Percentiles rank a stretch among this genome's conserved stretches.
These are phyloP conservation scores for Xerocomus nothofagi DNA, from an alignment of 1,284 basidiomycete genomes.

Conservation along the genomic window DNA sequence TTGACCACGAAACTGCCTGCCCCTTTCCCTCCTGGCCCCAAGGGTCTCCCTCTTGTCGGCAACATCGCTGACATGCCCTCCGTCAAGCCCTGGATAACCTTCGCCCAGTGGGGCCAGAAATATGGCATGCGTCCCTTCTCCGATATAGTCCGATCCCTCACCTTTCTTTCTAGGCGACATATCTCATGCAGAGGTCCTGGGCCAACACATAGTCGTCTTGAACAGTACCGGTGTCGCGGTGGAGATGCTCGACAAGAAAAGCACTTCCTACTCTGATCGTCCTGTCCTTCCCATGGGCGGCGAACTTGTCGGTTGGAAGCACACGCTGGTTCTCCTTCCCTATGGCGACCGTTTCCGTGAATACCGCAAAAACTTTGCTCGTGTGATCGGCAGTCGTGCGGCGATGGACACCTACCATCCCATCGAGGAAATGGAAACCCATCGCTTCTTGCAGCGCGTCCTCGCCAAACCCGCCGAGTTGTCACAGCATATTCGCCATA, in stretches of 20 bases:
- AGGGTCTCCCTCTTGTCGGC: slow-evolving; percentile 32
- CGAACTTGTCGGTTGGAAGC: slow-evolving; percentile 68
- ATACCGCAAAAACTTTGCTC: slow-evolving; percentile 59
- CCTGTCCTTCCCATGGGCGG: slow-evolving; percentile 58
- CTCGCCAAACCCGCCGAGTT: slow-evolving; percentile 55
- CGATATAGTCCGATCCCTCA: not conserved
- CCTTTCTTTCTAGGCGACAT: slow-evolving; percentile 49
- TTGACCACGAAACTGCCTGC: slow-evolving; percentile 25
- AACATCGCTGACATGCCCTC: slow-evolving; percentile 39
- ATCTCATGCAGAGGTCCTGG: slow-evolving; percentile 56
- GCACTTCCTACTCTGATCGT: slow-evolving; percentile 69
- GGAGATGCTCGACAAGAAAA: slow-evolving; percentile 68
- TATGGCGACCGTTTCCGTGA: slow-evolving; percentile 64
- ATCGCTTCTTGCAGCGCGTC: slow-evolving; percentile 54
- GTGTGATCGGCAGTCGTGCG: slow-evolving; percentile 53
- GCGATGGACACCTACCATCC: slow-evolving; percentile 50
- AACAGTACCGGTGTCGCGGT: slow-evolving; percentile 53
- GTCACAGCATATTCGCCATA: slow-evolving; percentile 54
- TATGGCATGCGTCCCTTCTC: slow-evolving; percentile 22
- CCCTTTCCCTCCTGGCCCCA: slow-evolving; percentile 34
- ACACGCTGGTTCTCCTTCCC: slow-evolving; percentile 57
- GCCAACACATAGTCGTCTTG: slow-evolving; percentile 60
- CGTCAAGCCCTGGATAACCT: slow-evolving; percentile 34
- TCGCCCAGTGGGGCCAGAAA: slow-evolving; percentile 34
- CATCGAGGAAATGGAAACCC: slow-evolving; percentile 54